Percentiles rank a stretch among this genome's conserved stretches.
phyloP scores from a whole-genome alignment of 805 yeast species.

The Saccharomycopsis sp. region DNA sequence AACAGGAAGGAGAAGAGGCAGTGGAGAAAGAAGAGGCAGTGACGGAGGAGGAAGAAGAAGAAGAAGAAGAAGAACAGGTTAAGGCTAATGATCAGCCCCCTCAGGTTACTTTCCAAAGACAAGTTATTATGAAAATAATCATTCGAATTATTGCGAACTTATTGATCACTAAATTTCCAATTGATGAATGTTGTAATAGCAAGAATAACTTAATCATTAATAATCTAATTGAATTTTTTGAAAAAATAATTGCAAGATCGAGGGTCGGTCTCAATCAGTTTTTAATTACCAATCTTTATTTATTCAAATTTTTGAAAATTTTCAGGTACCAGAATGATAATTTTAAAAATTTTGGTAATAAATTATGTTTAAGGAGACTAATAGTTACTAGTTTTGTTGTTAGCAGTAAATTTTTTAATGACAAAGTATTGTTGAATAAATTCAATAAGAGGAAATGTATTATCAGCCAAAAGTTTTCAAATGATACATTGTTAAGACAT shows the following conservation, averaged over 20 bases:
- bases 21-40: not conserved
- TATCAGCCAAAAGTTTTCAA: not conserved
- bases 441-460: too few species aligned
- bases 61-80: not conserved
- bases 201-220: slow-evolving; percentile 18
- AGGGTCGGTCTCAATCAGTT: slow-evolving; percentile 16
- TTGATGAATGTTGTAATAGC: slow-evolving; percentile 21
- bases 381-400: slow-evolving; percentile 14
- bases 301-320: slow-evolving; percentile 9
- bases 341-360: slow-evolving; percentile 1
- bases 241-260: slow-evolving; percentile 12
- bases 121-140: slow-evolving; percentile 13
- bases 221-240: slow-evolving; percentile 17
- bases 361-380: slow-evolving; percentile 17
- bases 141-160: slow-evolving; percentile 17
- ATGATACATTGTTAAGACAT: not conserved
- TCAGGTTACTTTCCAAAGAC: slow-evolving; percentile 5
- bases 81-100: slow-evolving; percentile 4
- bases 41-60: not conserved
- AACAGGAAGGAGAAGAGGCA: not conserved
- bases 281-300: slow-evolving; percentile 10
- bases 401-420: slow-evolving; percentile 4
- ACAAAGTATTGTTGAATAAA: not conserved
- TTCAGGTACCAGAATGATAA: slow-evolving; percentile 5
- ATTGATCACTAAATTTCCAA: slow-evolving; percentile 19